Evolutionary conservation across 352 stramenopile species (phyloP), one percentile per base, ranked within the genome.

Genomic region (Phytophthora cajani): DNA sequence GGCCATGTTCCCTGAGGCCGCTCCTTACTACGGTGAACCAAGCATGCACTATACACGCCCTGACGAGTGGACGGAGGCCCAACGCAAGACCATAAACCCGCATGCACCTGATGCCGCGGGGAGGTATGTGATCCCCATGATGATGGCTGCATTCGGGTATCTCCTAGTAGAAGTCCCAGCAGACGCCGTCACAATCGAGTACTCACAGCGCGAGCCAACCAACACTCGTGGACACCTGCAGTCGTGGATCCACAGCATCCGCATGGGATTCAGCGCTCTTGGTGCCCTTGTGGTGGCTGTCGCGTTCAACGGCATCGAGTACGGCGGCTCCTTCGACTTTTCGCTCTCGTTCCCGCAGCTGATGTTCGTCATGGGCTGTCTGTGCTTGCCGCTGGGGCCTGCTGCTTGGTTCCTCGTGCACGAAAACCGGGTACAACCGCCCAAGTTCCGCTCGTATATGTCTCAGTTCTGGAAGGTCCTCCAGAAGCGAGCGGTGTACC

Each of bases 81-180:
- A 83, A 33, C 62, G 52, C n/a, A 63, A 72, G 16, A 85, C 56
- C 27, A 81, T 89, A 62, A 89, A 91, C 64, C 12, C 44, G 0
- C 38, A 66, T 5, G 78, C 81, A 6, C 69, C 79, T 12, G 67
- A 84, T 52, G 67, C 72, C 1, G 84, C 79, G 3, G 73, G 69
- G 27, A 77, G 74, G 38, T 90, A 89, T 50, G 77, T 93, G 23
- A 73, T 92, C 44, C 80, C 77, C 16, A 91, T 92, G 84, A 91
- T 90, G 84, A 68, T 92, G 27, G 78, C 82, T n/a, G 69, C 82
- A 0, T 87, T 92, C 53, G 84, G 86, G 10, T 93, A 87, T 66
- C 62, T 93, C 12, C 46, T 91, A 21, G 64, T 78, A 3, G 82
- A 93, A 32, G 82, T 90, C 8, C 70, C 84, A 2, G 75, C 82